A percentile compares a stretch with the other conserved stretches of the same genome.
Conservation (phyloP, 148 eudicot species). For the Chenopodium quinoa region DNA sequence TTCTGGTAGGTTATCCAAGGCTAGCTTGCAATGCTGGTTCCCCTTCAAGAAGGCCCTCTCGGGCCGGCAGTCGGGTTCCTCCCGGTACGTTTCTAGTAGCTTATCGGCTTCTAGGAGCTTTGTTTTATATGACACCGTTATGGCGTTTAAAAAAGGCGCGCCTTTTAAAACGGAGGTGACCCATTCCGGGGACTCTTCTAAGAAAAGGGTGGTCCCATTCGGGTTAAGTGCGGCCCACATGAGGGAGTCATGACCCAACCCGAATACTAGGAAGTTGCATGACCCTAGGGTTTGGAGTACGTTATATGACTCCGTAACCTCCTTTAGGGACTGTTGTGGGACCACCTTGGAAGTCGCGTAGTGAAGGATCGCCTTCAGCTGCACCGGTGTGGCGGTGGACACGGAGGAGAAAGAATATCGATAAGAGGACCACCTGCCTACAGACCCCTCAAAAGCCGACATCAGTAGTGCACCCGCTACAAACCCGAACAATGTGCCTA, state of each 20-base stretch:
- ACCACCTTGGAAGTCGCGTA: constrained; percentile 42
- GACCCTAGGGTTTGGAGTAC: constrained; percentile 23
- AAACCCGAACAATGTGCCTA: constrained; percentile 10
- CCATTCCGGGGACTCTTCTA: constrained; percentile 47
- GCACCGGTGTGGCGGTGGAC: constrained; percentile 12
- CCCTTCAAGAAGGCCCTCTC: constrained; percentile 15
- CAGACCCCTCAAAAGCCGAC: constrained; percentile 14
- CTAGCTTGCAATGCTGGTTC: constrained; percentile 27
- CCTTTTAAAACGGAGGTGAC: constrained; percentile 22
- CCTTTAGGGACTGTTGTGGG: constrained; percentile 37
- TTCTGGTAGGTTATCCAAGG: constrained; percentile 28
- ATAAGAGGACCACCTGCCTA: neutral
- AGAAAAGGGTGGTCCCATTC: constrained; percentile 37
- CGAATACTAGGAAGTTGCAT: constrained; percentile 45
- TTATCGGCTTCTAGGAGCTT: constrained; percentile 25
- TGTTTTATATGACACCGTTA: constrained; percentile 34
- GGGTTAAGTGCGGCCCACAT: constrained; percentile 53
- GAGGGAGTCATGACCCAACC: constrained; percentile 45
- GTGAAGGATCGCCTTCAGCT: constrained; percentile 37
- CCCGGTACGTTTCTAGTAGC: constrained; percentile 17
- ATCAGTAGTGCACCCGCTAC: constrained; percentile 15
- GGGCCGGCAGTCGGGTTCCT: constrained; percentile 33
- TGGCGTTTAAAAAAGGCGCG: constrained; percentile 32
- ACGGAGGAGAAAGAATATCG: constrained; percentile 15
- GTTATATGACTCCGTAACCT: constrained; percentile 30